Percentiles rank a stretch among this genome's conserved stretches.
These are phyloP conservation scores for Drechslera avenae DNA, from an alignment of 2,329 filamentous ascomycete species.

Conservation along the genomic window DNA sequence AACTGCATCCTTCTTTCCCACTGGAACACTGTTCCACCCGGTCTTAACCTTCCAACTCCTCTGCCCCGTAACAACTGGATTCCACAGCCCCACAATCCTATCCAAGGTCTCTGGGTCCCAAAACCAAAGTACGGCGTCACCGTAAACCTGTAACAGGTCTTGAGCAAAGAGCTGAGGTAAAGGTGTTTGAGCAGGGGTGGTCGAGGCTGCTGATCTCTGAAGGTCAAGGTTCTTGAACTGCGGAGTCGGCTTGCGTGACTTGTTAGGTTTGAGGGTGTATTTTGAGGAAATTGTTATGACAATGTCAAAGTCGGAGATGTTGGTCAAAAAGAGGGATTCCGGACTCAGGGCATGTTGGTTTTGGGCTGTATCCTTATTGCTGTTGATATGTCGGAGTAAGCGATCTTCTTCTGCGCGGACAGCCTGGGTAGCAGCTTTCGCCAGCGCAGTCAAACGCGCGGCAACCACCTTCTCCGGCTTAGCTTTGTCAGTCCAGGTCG, in stretches of 20 bases:
- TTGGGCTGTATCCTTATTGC: constrained; percentile 1
- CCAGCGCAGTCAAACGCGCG: constrained; percentile 79
- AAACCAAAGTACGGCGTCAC: constrained; percentile 78
- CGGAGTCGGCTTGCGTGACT: constrained; percentile 46
- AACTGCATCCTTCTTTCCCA: constrained; percentile 36
- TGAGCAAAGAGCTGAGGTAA: constrained; percentile 66
- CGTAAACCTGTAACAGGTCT: constrained; percentile 71
- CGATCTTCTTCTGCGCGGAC: constrained; percentile 59
- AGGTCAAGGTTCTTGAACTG: constrained; percentile 82
- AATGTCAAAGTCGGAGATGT: constrained; percentile 81
- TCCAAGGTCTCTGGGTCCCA: constrained; percentile 65
- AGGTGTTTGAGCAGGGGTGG: constrained; percentile 57
- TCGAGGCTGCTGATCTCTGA: constrained; percentile 37
- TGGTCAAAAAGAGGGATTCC: constrained; percentile 71
- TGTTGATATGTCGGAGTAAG: constrained; percentile 47
- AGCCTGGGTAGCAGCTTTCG: constrained; percentile 67
- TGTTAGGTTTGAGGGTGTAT: constrained; percentile 45
- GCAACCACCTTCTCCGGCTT: constrained; percentile 81
- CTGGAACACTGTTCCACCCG: constrained; percentile 68
- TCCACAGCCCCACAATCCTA: constrained; percentile 69
- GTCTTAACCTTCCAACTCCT: constrained; percentile 73
- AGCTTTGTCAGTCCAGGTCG: constrained; percentile 74
- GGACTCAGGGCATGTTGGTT: constrained; percentile 45
- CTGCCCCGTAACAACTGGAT: constrained; percentile 56
- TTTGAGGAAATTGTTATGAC: constrained; percentile 72